phyloP scores from a whole-genome alignment of 495 filamentous ascomycete species.

The Neurospora sublineolata region DNA sequence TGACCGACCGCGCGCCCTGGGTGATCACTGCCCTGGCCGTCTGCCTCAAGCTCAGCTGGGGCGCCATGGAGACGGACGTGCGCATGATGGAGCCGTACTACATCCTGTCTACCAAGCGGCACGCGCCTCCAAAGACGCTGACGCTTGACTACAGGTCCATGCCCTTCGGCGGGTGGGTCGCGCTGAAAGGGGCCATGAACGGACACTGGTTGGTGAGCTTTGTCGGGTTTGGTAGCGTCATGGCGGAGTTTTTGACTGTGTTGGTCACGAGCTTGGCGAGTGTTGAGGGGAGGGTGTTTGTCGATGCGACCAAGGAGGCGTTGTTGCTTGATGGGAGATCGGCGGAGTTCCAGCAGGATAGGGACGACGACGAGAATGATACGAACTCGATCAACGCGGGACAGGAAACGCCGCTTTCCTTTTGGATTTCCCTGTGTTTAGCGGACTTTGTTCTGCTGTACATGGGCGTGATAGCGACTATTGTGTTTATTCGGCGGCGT shows the following conservation, averaged over 20 bases:
- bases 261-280: slow-evolving; percentile 49
- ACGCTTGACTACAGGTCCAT: slow-evolving; percentile 62
- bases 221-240: slow-evolving; percentile 49
- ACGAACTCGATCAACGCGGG: slow-evolving; percentile 39
- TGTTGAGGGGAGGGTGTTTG: slow-evolving; percentile 45
- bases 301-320: slow-evolving; percentile 11
- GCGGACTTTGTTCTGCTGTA: slow-evolving; percentile 47
- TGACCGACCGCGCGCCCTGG: slow-evolving; percentile 53
- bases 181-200: slow-evolving; percentile 48
- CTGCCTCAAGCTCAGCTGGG: slow-evolving; percentile 54
- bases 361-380: slow-evolving; percentile 7
- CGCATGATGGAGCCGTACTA: slow-evolving; percentile 69
- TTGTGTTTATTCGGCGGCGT: slow-evolving; percentile 44
- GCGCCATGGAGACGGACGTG: slow-evolving; percentile 56
- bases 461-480: slow-evolving; percentile 37
- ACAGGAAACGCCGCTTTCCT: slow-evolving; percentile 50
- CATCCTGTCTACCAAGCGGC: slow-evolving; percentile 45
- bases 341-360: slow-evolving; percentile 5
- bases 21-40: slow-evolving; percentile 51
- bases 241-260: slow-evolving; percentile 58
- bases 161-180: slow-evolving; percentile 49
- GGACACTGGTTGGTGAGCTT: slow-evolving; percentile 50
- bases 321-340: not conserved
- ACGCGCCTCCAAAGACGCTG: slow-evolving; percentile 50
- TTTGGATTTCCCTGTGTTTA: slow-evolving; percentile 46